Evolutionary conservation across 2,329 filamentous ascomycete genomes (phyloP).

Genomic region (Talaromyces sp.): DNA sequence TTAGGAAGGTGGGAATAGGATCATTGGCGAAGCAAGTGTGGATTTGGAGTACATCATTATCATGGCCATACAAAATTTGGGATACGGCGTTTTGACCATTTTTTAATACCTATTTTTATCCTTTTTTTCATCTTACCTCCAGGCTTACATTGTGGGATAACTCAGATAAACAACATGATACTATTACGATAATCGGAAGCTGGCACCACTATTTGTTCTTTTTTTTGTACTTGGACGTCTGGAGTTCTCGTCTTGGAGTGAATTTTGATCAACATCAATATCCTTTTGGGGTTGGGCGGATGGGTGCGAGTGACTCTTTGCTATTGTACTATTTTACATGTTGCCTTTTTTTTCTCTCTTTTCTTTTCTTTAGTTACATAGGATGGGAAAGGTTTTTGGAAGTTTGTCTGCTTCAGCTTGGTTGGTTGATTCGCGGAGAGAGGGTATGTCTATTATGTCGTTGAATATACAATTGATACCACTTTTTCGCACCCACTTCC

Average conservation of each 20-base stretch:
- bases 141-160: not conserved
- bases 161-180: constrained; percentile 7
- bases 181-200: constrained; percentile 8
- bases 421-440: not conserved
- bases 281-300: constrained; percentile 17
- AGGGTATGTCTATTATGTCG: constrained; percentile 6
- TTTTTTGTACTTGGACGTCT: constrained; percentile 15
- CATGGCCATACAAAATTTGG: constrained; percentile 2
- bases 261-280: constrained; percentile 3
- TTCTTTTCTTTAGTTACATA: constrained; percentile 25
- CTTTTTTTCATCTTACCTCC: constrained; percentile 2
- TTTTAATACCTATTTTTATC: constrained; percentile 22
- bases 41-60: constrained; percentile 5
- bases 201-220: not conserved
- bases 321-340: not conserved
- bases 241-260: constrained; percentile 17
- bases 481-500: not conserved
- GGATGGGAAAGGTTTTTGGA: not conserved
- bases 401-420: not conserved
- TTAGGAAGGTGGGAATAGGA: not conserved
- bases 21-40: not conserved
- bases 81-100: constrained; percentile 4
- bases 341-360: constrained; percentile 11
- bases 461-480: constrained; percentile 13
- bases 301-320: not conserved